A percentile compares a stretch with the other conserved stretches of the same genome.
Evolutionary conservation across 148 eudicot genomes (phyloP).

Genomic region (Rhododendron henanense): DNA sequence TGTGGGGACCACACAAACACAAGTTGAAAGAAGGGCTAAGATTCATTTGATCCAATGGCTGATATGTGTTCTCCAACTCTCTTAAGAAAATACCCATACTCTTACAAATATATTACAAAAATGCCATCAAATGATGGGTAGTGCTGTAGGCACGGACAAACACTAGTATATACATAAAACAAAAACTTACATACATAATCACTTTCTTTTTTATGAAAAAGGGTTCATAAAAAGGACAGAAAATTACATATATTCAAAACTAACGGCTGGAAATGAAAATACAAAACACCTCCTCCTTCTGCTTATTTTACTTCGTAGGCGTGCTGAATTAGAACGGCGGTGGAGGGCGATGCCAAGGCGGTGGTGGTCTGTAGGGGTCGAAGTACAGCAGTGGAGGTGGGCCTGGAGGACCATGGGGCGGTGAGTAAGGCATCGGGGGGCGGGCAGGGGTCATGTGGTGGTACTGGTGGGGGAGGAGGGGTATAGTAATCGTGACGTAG

Average conservation of each 20-base stretch:
- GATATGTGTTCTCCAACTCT: too few relatives aligned
- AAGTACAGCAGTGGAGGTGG: constrained; percentile 19
- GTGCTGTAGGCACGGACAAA: too few relatives aligned
- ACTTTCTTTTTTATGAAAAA: too few relatives aligned
- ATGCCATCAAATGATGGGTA: too few relatives aligned
- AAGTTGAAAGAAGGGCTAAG: too few relatives aligned
- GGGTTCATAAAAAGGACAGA: not conserved
- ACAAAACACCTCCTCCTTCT: not conserved
- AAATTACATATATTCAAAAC: too few relatives aligned
- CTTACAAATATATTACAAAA: too few relatives aligned
- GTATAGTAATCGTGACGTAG: not conserved
- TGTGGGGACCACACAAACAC: too few relatives aligned
- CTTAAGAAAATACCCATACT: too few relatives aligned
- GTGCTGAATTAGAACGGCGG: constrained; percentile 11
- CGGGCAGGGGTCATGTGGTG: constrained; percentile 22
- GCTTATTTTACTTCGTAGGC: not conserved
- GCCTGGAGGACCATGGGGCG: constrained; percentile 18
- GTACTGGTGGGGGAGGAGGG: not conserved
- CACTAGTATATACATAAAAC: not conserved
- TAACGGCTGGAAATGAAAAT: not conserved
- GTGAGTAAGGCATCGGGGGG: constrained; percentile 21
- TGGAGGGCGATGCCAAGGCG: constrained; percentile 12
- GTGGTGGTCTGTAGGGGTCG: constrained; percentile 13
- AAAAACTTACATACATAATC: not conserved
- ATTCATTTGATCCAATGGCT: too few relatives aligned